These are phyloP conservation scores for Trichoderma parareesei DNA, from an alignment of 495 filamentous ascomycete genomes.

Conservation along the genomic window DNA sequence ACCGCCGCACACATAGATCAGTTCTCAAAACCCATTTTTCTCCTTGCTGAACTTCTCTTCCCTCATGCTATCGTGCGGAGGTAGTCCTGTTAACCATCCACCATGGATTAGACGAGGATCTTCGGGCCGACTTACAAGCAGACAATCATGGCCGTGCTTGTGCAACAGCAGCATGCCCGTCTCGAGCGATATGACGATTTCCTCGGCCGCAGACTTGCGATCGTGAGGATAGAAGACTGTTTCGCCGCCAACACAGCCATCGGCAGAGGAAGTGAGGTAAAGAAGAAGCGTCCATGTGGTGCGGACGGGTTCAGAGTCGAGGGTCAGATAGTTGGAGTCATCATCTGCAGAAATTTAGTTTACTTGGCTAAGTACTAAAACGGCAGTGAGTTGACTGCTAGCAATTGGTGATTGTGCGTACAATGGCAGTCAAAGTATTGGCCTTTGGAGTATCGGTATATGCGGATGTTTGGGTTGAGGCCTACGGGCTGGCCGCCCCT, in stretches of 20 bases:
- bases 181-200: conserved; percentile 61
- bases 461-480: conserved; percentile 78
- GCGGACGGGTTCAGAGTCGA: conserved; percentile 51
- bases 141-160: conserved; percentile 80
- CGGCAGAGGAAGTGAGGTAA: conserved; percentile 65
- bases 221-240: conserved; percentile 85
- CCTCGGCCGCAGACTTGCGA: conserved; percentile 47
- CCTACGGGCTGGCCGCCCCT: conserved; percentile 86
- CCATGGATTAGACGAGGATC: background rate
- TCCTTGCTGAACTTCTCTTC: conserved; percentile 64
- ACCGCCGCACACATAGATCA: conserved; percentile 65
- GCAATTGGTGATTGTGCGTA: conserved; percentile 23
- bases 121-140: conserved; percentile 43
- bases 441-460: conserved; percentile 82
- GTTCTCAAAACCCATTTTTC: conserved; percentile 93
- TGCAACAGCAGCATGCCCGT: conserved; percentile 80
- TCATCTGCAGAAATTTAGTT: conserved; percentile 47
- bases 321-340: conserved; percentile 61
- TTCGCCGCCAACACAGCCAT: conserved; percentile 71
- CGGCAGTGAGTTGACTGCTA: background rate
- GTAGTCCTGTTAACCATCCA: background rate
- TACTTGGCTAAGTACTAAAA: background rate
- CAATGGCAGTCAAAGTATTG: conserved; percentile 89
- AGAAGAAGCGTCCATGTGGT: conserved; percentile 92
- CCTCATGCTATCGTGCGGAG: conserved; percentile 59